Base-by-base conservation (phyloP, 176 grass and related monocot species). In the Carex kokanica region DNA sequence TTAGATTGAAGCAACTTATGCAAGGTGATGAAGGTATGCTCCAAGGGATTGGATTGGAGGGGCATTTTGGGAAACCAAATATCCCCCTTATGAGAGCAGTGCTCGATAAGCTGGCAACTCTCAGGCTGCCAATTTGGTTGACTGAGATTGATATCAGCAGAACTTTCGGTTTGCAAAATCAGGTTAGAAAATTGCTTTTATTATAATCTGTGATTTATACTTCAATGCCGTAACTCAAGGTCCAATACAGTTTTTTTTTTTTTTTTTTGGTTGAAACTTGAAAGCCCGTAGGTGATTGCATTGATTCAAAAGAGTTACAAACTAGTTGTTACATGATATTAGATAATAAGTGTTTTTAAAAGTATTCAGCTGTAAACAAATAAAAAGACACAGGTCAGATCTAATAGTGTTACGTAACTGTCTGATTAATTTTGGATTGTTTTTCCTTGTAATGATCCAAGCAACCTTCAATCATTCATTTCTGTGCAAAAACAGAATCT, bases 11-110 rank as follows among this genome's bases (percentile, higher is more conserved):
- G 0, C 85, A 90, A 73, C 90, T 98, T 4, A 88, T 88, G 73
- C 85, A 91, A 54, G 84, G 80, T 29, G 80, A 18, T 23, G 90
- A 87, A 11, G 89, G 86, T 17, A 83, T 91, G 23, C 86, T 94
- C 24, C 90, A 98, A 87, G 95, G 92, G 2, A 93, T 98, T 81
- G 92, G 92, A 47, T 78, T 98, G 1, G 88, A 98, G 82, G 95
- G 89, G 0, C 95, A 98, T 65, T 98, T 98, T 67, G 64, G 53
- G 5, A 91, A 59, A 65, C 95, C 95, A 18, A 98, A 98, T 62
- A 75, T 91, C 5, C 95, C 95, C 14, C 84, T 91, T 54, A 91
- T 94, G 61, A 86, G 92, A 54, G 95, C 92, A 16, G 89, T 98
- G 59, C 87, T 98, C 0, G 95, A 98, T 67, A 98, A 98, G 84